phyloP scores from a whole-genome alignment of 192 early-diverging fungal species.

The Coemansia sp. region DNA sequence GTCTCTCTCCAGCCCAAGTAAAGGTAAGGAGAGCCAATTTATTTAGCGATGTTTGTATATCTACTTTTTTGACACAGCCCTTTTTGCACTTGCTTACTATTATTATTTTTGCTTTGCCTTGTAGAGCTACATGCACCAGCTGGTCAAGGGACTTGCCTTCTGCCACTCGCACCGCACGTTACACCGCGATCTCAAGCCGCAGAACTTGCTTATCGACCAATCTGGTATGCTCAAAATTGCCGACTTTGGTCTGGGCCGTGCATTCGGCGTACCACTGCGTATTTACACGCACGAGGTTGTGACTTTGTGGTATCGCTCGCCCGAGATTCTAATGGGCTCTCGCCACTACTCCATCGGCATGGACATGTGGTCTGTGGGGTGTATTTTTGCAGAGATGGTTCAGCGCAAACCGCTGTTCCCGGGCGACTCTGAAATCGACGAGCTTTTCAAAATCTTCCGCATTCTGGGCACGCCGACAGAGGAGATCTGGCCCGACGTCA shows the following conservation, averaged over 20 bases:
- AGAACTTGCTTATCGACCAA: conserved; percentile 95
- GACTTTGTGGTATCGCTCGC: conserved; percentile 94
- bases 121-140: conserved; percentile 90
- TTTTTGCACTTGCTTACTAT: background rate
- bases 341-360: conserved; percentile 90
- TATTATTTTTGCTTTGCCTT: background rate
- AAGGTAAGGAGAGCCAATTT: conserved; percentile 47
- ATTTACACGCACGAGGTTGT: conserved; percentile 96
- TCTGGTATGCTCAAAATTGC: conserved; percentile 87
- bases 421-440: conserved; percentile 89
- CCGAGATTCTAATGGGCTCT: conserved; percentile 93
- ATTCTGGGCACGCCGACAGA: conserved; percentile 84
- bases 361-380: conserved; percentile 98
- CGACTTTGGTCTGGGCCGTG: conserved; percentile 95
- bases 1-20: conserved; percentile 62
- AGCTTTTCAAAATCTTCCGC: conserved; percentile 91
- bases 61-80: background rate
- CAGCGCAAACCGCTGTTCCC: conserved; percentile 82
- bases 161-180: conserved; percentile 93
- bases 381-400: conserved; percentile 97
- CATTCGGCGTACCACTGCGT: conserved; percentile 89
- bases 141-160: conserved; percentile 84
- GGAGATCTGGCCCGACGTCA: conserved; percentile 76
- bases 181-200: conserved; percentile 98
- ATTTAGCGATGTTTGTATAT: background rate